Base-by-base conservation (phyloP, 2,329 filamentous ascomycete species). In the Cladophialophora exuberans region DNA sequence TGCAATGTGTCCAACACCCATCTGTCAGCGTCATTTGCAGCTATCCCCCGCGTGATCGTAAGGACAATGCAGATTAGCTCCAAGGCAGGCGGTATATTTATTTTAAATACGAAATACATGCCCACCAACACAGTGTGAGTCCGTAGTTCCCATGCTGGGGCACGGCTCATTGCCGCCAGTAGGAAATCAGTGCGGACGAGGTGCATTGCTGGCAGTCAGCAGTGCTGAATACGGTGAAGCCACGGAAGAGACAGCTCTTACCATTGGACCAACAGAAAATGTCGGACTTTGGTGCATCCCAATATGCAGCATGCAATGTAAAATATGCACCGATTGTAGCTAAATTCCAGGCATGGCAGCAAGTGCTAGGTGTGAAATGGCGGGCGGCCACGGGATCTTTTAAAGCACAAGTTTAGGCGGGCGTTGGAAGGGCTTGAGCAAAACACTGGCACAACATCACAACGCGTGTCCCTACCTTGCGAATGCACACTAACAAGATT, bases 111-210 rank as follows among this genome's bases (percentile, higher is more conserved):
- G 9, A 15, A 15, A 20, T 42, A 42, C 13, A n/a, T 23, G 33
- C 25, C 17, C 23, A 38, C 35, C 30, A 36, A 38, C n/a, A 25
- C 20, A 18, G n/a, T 47, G 44, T 15, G 35, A 49, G 46, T 38
- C 33, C 46, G 46, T 49, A 23, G 46, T 33, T 23, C 28, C 42
- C 39, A 22, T 13, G 39, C 25, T 18, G 20, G 45, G 22, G 13
- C 31, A 26, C 45, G 46, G 46, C 35, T 49, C 46, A 35, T 28
- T 9, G 35, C 46, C 46, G 46, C 46, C 46, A 49, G 46, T 41
- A 15, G 30, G 33, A 41, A 26, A 11, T 6, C 20, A 7, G 22
- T 6, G n/a, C 20, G 33, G 33, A 33, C 31, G 18, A n/a, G 30
- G 11, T 36, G 44, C 20, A 33, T 23, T 39, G 33, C 22, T 49